Percentiles rank a stretch among this genome's conserved stretches.
These are phyloP conservation scores for Kandelia obovata DNA, from an alignment of 345 rosid genomes.

Conservation along the genomic window DNA sequence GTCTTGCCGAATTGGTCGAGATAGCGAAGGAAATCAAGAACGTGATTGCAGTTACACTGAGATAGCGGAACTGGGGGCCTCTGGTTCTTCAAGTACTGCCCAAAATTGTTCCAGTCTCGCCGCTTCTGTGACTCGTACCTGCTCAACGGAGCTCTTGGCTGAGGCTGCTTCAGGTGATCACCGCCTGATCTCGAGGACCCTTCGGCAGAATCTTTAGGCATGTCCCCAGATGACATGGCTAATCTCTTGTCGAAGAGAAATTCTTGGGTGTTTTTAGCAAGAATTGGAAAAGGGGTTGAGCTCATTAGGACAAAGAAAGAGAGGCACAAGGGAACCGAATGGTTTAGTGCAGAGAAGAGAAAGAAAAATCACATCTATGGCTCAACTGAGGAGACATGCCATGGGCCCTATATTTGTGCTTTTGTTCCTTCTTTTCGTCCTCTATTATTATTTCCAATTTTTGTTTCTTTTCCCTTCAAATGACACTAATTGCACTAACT, in stretches of 20 bases:
- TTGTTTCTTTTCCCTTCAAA: conserved; percentile 4
- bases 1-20: conserved; percentile 86
- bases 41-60: conserved; percentile 57
- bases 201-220: conserved; percentile 33
- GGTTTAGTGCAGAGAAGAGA: conserved; percentile 20
- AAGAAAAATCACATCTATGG: conserved; percentile 50
- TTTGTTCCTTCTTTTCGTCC: conserved; percentile 32
- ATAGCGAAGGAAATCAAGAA: conserved; percentile 68
- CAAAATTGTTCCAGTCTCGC: conserved; percentile 87
- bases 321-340: conserved; percentile 2
- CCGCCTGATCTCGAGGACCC: conserved; percentile 44
- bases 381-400: conserved; percentile 46
- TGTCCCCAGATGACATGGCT: conserved; percentile 32
- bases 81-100: conserved; percentile 72
- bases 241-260: conserved; percentile 8
- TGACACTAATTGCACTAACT: conserved; percentile 26
- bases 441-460: conserved; percentile 14
- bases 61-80: conserved; percentile 56
- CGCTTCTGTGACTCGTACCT: conserved; percentile 79
- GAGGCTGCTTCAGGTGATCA: conserved; percentile 21
- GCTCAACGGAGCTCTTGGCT: conserved; percentile 48
- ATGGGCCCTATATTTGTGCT: conserved; percentile 55
- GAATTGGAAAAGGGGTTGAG: conserved; percentile 13
- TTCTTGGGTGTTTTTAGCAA: conserved; percentile 20
- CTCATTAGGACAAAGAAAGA: not conserved